Evolutionary conservation across 176 grass and related monocot species (phyloP), one percentile per base, ranked within the genome.

Genomic region (Juncus inflexus): DNA sequence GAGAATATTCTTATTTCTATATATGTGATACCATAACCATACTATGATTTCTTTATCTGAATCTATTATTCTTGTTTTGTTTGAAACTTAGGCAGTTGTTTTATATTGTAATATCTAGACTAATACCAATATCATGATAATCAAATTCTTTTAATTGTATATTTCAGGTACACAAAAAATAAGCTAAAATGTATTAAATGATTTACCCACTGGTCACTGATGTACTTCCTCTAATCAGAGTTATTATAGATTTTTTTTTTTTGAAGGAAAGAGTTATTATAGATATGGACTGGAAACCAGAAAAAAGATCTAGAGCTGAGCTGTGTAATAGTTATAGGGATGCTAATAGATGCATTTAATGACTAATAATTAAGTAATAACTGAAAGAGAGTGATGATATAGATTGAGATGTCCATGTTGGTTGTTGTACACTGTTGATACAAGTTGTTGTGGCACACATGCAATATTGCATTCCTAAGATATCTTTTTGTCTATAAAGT

Each of bases 321-420:
- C 68, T 13, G 58, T 13, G 58, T 45, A 51, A n/a, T 71, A 57
- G 54, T 71, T 71, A 49, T 5, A 71, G 68, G 19, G 58, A 58
- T 47, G n/a, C 0, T 47, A n/a, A 47, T 59, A 9, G 52, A 59
- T 59, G 68, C 50, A 71, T 71, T 71, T 71, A 71, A 58, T 71
- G 68, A 71, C 16, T 52, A 69, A 5, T 47, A 59, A 60, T 71
- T 59, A 60, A 71, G 39, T 57, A 9, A 41, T 5, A 10, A 71
- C 3, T 38, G 37, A 42, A 71, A 71, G 28, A 55, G 54, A 60
- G 55, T 8, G 52, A 60, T 42, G 68, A 71, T 56, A 4, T 35
- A 12, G 68, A 41, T 43, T 66, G 51, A 55, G 37, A 58, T 71
- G 55, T 52, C 5, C 68, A 71, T 57, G 54, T 13, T 57, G 7